phyloP scores from a whole-genome alignment of 2,329 filamentous ascomycete species.

The Neonectria neomacrospora region DNA sequence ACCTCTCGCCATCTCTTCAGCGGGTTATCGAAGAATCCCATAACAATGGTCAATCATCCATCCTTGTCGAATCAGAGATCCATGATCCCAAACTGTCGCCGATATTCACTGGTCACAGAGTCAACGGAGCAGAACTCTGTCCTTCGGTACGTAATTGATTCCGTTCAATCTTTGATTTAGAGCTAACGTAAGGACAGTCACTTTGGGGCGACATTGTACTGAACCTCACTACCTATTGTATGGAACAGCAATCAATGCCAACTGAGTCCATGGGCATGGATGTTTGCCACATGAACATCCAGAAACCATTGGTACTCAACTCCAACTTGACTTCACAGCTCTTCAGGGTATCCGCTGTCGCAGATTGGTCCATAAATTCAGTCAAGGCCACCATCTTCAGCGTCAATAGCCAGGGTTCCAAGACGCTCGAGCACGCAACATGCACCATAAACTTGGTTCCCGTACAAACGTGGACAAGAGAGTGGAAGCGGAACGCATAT shows the following conservation, averaged over 20 bases:
- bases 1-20: constrained; percentile 37
- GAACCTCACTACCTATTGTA: constrained; percentile 28
- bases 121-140: constrained; percentile 37
- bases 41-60: constrained; percentile 15
- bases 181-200: constrained; percentile 25
- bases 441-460: constrained; percentile 21
- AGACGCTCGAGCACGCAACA: constrained; percentile 31
- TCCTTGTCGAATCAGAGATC: constrained; percentile 33
- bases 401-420: constrained; percentile 31
- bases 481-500: constrained; percentile 51
- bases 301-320: constrained; percentile 37
- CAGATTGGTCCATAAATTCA: constrained; percentile 28
- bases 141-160: constrained; percentile 47
- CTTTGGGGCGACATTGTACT: constrained; percentile 34
- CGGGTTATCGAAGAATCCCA: constrained; percentile 33
- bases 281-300: constrained; percentile 33
- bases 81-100: constrained; percentile 29
- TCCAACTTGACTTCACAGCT: constrained; percentile 25
- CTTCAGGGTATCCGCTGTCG: constrained; percentile 31
- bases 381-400: constrained; percentile 38
- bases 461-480: constrained; percentile 20
- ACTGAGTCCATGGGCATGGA: constrained; percentile 31
- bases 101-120: constrained; percentile 34
- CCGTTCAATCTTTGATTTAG: too few relatives aligned
- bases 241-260: constrained; percentile 28